Base-by-base conservation (phyloP, 2,329 filamentous ascomycete species). In the Eurotiales sp. region DNA sequence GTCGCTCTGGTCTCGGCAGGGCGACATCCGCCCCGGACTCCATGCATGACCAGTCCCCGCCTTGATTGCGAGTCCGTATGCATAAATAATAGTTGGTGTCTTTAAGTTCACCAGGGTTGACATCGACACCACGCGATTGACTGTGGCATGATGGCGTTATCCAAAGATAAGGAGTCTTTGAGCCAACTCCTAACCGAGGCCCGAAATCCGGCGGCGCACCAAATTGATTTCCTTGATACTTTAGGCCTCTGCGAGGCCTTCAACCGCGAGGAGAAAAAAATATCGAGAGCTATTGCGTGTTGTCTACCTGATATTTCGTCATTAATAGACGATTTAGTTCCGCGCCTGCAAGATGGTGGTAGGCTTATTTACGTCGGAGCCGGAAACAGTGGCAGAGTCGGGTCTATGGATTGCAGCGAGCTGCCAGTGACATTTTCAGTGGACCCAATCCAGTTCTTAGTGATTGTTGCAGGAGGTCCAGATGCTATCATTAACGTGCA, bases 311-410 rank as follows among this genome's bases (percentile, higher is more conserved):
- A 23, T 17, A 37, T 46, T n/a, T 14, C 19, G 6, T 23, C 44
- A 23, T 23, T 27, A 1, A 46, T 46, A 3, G 30, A 46, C 23
- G 30, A 12, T 11, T 14, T 46, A 2, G 44, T 46, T 7, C 44
- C 44, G 19, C 44, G 44, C 14, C 17, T 46, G 10, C 32, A 12
- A n/a, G 44, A 30, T 2, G 44, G 44, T 12, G 44, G 44, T n/a
- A 46, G 44, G 8, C 19, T 46, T 10, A 46, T 46, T 32, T 46
- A 46, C 22, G 22, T 27, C 30, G 44, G 44, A 6, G 30, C 44
- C 14, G 44, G 44, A 7, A 46, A 23, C 5, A 46, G 44, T 23
- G 44, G 44, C 23, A 12, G 41, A 17, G 41, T 43, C 25, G 41
- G 41, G 8, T 43, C 30, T n/a, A 43, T 43, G 41, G 41, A 43